These are phyloP conservation scores for Pseudozyma hubeiensis DNA, from an alignment of 1,284 basidiomycete species.

Conservation along the genomic window DNA sequence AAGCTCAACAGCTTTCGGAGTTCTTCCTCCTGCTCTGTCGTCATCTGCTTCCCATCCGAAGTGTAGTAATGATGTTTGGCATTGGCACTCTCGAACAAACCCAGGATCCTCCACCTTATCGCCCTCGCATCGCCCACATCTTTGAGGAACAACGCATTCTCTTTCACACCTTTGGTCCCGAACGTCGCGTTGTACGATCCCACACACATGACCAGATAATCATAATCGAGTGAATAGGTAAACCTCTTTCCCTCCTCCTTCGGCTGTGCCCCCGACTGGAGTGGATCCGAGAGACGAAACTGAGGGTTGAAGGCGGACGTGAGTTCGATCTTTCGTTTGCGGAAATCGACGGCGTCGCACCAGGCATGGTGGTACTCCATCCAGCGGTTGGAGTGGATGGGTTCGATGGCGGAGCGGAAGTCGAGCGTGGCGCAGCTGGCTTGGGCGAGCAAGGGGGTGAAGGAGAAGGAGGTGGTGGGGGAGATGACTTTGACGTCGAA, in stretches of 20 bases:
- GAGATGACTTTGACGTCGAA: slow-evolving; percentile 46
- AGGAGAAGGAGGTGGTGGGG: slow-evolving; percentile 64
- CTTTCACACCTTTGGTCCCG: slow-evolving; percentile 71
- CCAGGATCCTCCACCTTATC: slow-evolving; percentile 80
- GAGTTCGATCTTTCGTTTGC: slow-evolving; percentile 7
- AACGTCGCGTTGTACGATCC: slow-evolving; percentile 84
- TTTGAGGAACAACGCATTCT: slow-evolving; percentile 73
- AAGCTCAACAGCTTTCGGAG: slow-evolving; percentile 29
- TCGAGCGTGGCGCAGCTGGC: slow-evolving; percentile 69
- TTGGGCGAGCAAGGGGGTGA: slow-evolving; percentile 51
- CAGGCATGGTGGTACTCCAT: slow-evolving; percentile 70
- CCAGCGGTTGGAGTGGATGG: slow-evolving; percentile 72
- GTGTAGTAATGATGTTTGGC: slow-evolving; percentile 3
- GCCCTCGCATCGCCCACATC: slow-evolving; percentile 83
- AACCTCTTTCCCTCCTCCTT: not conserved
- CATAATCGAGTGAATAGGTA: slow-evolving; percentile 66
- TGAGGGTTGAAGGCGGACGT: slow-evolving; percentile 28
- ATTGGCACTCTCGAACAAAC: slow-evolving; percentile 83
- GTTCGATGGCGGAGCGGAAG: slow-evolving; percentile 82
- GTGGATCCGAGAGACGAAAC: slow-evolving; percentile 73
- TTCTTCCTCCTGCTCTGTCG: slow-evolving; percentile 72
- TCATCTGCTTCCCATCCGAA: slow-evolving; percentile 76
- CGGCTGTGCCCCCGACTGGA: slow-evolving; percentile 4
- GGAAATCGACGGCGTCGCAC: slow-evolving; percentile 53
- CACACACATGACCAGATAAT: slow-evolving; percentile 85